These are phyloP conservation scores for Ustilago tritici DNA, from an alignment of 1,284 basidiomycete species.

Conservation along the genomic window DNA sequence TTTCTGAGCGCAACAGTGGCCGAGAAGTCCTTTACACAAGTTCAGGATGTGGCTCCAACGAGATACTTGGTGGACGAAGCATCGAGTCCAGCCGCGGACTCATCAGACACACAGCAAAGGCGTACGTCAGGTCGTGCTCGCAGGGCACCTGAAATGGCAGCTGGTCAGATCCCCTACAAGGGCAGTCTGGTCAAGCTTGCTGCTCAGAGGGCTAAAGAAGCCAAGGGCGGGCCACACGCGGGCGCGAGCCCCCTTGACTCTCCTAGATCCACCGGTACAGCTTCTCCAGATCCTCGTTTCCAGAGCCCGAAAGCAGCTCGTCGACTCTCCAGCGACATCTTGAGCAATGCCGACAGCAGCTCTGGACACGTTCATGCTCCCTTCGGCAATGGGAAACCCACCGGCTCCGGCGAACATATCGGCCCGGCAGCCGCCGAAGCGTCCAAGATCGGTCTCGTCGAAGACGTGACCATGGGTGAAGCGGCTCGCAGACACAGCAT, in stretches of 20 bases:
- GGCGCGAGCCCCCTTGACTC: conserved; percentile 15
- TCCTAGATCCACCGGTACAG: conserved; percentile 28
- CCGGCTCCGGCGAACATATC: not conserved
- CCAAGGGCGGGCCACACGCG: conserved; percentile 14
- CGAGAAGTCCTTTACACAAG: not conserved
- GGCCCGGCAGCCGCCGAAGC: not conserved
- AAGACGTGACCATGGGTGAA: conserved; percentile 15
- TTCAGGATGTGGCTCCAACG: not conserved
- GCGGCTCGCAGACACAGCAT: not conserved
- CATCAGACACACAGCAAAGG: conserved; percentile 27
- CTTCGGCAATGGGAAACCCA: conserved; percentile 6
- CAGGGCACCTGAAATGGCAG: conserved; percentile 50
- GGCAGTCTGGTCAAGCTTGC: conserved; percentile 51
- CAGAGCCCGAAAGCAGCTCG: conserved; percentile 28
- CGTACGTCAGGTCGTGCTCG: conserved; percentile 47
- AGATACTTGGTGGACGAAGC: conserved; percentile 5
- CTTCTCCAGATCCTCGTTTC: conserved; percentile 36
- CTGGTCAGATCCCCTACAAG: conserved; percentile 52
- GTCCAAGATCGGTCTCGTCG: not conserved
- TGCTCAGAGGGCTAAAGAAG: conserved; percentile 46
- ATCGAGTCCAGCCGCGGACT: not conserved
- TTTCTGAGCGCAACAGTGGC: not conserved
- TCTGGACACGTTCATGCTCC: too few species aligned
- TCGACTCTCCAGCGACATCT: conserved; percentile 6
- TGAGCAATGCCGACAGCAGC: not conserved